Base-by-base conservation (phyloP, 257 asterid species). In the Fraxinus quadrangulata region DNA sequence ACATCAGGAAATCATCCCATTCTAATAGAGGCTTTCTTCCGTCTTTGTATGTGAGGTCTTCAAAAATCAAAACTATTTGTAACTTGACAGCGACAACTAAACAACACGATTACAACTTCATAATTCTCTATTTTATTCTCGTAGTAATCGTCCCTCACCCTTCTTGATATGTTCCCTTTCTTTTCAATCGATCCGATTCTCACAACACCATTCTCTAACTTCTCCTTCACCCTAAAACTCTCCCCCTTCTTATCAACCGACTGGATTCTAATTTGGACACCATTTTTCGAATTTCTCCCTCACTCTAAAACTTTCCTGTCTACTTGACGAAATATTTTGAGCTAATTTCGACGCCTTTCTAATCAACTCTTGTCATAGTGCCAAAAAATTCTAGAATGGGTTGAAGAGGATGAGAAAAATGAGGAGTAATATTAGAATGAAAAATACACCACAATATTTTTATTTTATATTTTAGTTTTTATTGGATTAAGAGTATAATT, bases 111-210 rank as follows among this genome's bases (percentile, higher is more conserved):
- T n/a, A 83, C 75, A 69, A 79, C 84, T 72, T 83, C 88, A 78
- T 67, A 83, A 72, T 65, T 74, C 73, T 85, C 91, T 51, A 80
- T 84, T 34, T 76, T 84, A 83, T 85, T 86, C 59, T 88, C 96
- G 68, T 79, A 78, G 63, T 78, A 81, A 83, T 89, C 96, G 84
- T 92, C 96, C 83, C 94, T 89, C 75, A 87, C 93, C 89, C 84
- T 89, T 79, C 92, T 84, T 72, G 96, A 93, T 67, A 86, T 88
- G 80, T 33, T 87, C 47, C 65, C 65, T 54, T 88, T 89, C 86
- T 76, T 86, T 86, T 94, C 96, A 73, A 88, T 73, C 86, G 84
- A 82, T 54, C 92, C 92, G 68, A 79, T 69, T 79, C 83, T 88
- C 54, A 81, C 65, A 76, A 80, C 93, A n/a, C 89, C 90, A 77